These are phyloP conservation scores for Elongisporangium undulatum DNA, from an alignment of 352 stramenopile species.

Conservation along the genomic window DNA sequence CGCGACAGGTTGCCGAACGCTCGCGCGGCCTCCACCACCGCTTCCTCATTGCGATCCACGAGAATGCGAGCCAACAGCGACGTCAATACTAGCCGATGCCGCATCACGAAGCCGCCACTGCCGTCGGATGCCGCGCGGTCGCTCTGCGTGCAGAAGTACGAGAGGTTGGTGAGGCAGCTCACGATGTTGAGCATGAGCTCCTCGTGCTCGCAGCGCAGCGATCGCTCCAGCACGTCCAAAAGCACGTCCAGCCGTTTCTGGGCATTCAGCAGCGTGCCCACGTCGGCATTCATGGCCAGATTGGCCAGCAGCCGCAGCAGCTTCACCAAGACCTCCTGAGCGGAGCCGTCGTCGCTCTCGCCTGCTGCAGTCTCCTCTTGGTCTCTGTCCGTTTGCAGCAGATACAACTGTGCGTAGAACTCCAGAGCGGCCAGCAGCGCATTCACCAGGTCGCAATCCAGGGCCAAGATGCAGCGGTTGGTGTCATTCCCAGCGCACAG, in stretches of 20 bases:
- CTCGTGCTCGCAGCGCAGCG: conserved; percentile 39
- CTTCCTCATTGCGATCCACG: conserved; percentile 72
- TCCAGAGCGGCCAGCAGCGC: conserved; percentile 39
- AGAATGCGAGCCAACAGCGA: conserved; percentile 44
- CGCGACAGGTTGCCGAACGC: conserved; percentile 85
- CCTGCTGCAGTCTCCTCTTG: background rate
- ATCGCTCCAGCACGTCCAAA: conserved; percentile 37
- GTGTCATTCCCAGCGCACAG: conserved; percentile 83
- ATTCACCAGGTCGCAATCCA: conserved; percentile 20
- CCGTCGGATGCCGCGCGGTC: background rate
- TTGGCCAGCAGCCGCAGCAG: conserved; percentile 80
- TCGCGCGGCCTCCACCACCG: conserved; percentile 72
- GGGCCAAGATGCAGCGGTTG: conserved; percentile 47
- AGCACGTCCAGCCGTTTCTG: conserved; percentile 25
- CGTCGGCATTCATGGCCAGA: conserved; percentile 69
- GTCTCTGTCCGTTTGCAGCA: conserved; percentile 5
- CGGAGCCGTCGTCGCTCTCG: conserved; percentile 10
- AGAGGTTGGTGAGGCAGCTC: conserved; percentile 87
- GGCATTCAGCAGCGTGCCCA: conserved; percentile 39
- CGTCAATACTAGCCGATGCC: conserved; percentile 35
- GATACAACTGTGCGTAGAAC: conserved; percentile 41
- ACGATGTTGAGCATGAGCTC: conserved; percentile 88
- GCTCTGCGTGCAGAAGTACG: conserved; percentile 41
- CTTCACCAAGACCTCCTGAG: conserved; percentile 76
- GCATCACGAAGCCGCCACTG: conserved; percentile 33